Evolutionary conservation across 257 asterid species (phyloP), one percentile per base, ranked within the genome.

Genomic region (Haberlea rhodopensis): DNA sequence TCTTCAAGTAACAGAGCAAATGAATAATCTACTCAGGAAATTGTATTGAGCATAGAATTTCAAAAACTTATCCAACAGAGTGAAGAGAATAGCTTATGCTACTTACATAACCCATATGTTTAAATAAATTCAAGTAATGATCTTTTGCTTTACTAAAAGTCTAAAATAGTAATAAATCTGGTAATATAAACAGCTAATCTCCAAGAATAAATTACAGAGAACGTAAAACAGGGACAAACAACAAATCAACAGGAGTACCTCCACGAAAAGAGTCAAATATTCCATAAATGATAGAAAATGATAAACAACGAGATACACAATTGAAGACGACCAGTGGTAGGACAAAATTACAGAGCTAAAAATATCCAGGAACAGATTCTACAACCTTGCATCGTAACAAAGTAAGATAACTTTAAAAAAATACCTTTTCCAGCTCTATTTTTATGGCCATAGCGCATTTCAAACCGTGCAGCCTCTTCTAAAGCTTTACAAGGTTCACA

Each of bases 381-480:
- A 66, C 52, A 71, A 57, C 29, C 43, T 32, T 57, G 26, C 32
- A 63, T 18, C 53, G 40, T 43, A 53, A 45, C 20, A 43, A 69
- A 27, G 68, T 59, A 37, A 37, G 0, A 37, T 37, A 37, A 37
- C 20, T 2, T 26, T 19, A 31, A 65, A 24, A 58, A 64, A 7
- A 37, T 84, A 89, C 97, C 96, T 86, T 74, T 86, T 27, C 79
- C 82, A 21, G 84, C 63, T 84, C 76, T 85, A 67, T 43, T 83
- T 74, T 86, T 94, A 76, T 80, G 75, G 6, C 99, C 97, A 57
- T 87, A 52, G 66, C 96, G 87, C 86, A 84, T 49, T 82, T 90
- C 99, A 76, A 87, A 94, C 23, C 92, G 91, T 31, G 99, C 90
- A 45, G 97, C 95, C 73, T 87, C 97, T 75, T 90, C 96, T 74